phyloP scores from a whole-genome alignment of 306 rosid genomes.

The Cicer bijugum region DNA sequence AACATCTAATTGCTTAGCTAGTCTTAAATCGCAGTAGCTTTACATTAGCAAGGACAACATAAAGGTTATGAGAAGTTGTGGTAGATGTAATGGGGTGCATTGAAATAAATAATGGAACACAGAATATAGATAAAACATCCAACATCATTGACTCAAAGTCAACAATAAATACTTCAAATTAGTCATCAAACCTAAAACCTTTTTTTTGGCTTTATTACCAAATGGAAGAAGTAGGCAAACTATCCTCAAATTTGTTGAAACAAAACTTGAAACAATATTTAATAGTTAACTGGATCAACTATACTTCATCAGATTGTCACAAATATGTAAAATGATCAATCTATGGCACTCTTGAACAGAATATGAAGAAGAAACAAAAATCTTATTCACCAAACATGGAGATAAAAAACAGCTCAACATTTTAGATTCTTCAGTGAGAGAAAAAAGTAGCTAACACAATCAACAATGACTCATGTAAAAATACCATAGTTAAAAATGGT shows the following conservation, averaged over 20 bases:
- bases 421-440: not conserved
- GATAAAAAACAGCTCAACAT: not conserved
- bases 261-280: not conserved
- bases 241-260: not conserved
- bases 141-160: slow-evolving; percentile 26
- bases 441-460: not conserved
- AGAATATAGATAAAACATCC: slow-evolving; percentile 29
- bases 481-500: not conserved
- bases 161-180: slow-evolving; percentile 27
- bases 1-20: not conserved
- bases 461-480: not conserved
- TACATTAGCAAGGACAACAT: not conserved
- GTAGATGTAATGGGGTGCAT: not conserved
- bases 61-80: slow-evolving; percentile 8
- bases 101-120: slow-evolving; percentile 25
- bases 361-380: slow-evolving; percentile 5
- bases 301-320: not conserved
- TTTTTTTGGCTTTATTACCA: not conserved
- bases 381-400: slow-evolving; percentile 28
- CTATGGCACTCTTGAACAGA: not conserved
- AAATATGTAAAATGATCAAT: slow-evolving; percentile 12
- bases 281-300: not conserved
- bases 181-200: slow-evolving; percentile 7
- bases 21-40: slow-evolving; percentile 32
- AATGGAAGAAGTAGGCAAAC: not conserved